A percentile compares a stretch with the other conserved stretches of the same genome.
Evolutionary conservation across 1,284 basidiomycete species (phyloP).

Genomic region (Exobasidium cylindrosporum): DNA sequence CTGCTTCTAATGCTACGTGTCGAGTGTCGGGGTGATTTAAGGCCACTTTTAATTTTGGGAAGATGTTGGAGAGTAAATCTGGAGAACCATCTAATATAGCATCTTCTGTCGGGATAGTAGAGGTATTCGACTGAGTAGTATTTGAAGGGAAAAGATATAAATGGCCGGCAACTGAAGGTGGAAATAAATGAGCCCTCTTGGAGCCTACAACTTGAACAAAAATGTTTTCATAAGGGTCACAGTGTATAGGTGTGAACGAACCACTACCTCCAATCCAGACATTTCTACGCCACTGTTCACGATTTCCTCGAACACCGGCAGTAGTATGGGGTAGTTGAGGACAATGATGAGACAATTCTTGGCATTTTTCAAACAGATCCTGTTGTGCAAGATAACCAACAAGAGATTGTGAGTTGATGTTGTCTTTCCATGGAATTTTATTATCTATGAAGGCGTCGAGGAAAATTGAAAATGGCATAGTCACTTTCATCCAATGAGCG

Average conservation of each 20-base stretch:
- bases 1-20: constrained; percentile 20
- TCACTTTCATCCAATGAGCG: constrained; percentile 26
- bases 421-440: constrained; percentile 26
- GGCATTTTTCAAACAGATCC: constrained; percentile 26
- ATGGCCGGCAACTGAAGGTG: constrained; percentile 18
- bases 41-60: constrained; percentile 15
- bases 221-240: constrained; percentile 38
- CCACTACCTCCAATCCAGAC: constrained; percentile 35
- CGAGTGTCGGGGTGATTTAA: constrained; percentile 13
- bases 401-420: background rate
- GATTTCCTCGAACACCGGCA: constrained; percentile 26
- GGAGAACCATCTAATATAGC: constrained; percentile 16
- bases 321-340: constrained; percentile 31
- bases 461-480: constrained; percentile 35
- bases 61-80: background rate
- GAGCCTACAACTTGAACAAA: constrained; percentile 35
- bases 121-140: constrained; percentile 31
- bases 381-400: constrained; percentile 38
- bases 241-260: constrained; percentile 35
- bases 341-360: constrained; percentile 24
- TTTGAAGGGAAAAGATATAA: constrained; percentile 22
- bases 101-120: constrained; percentile 24
- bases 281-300: constrained; percentile 38
- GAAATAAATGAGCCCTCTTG: constrained; percentile 33
- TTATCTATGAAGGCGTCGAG: constrained; percentile 35